These are phyloP conservation scores for Nematocida ausubeli DNA, from an alignment of 371 early-diverging fungal genomes.

Conservation along the genomic window DNA sequence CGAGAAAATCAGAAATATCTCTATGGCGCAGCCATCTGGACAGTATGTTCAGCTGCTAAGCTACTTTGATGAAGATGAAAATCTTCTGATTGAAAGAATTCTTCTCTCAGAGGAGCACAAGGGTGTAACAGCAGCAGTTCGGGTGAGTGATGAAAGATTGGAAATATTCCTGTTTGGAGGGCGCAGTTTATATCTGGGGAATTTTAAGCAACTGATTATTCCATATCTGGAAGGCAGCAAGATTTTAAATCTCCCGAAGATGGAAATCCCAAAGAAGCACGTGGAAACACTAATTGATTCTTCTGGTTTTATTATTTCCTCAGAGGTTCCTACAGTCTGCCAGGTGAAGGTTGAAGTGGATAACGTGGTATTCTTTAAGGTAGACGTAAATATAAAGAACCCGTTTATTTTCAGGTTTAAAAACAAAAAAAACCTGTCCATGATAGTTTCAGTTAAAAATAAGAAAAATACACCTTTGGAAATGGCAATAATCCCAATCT, in stretches of 20 bases:
- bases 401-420: conserved; percentile 23
- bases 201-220: not conserved
- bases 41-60: conserved; percentile 53
- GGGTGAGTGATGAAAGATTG: not conserved
- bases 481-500: not conserved
- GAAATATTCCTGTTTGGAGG: conserved; percentile 30
- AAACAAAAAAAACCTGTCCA: not conserved
- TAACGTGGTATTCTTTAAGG: not conserved
- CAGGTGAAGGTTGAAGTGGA: not conserved
- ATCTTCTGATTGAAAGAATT: conserved; percentile 20
- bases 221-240: not conserved
- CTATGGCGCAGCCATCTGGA: conserved; percentile 36
- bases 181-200: not conserved
- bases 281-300: not conserved
- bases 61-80: not conserved
- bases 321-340: conserved; percentile 5
- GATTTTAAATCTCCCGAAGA: not conserved
- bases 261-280: conserved; percentile 1
- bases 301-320: conserved; percentile 21
- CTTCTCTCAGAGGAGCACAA: conserved; percentile 54
- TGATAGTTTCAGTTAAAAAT: conserved; percentile 7
- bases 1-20: conserved; percentile 27
- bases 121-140: conserved; percentile 14
- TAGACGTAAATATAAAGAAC: not conserved
- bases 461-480: conserved; percentile 5